These are phyloP conservation scores for Anastatica hierochuntica DNA, from an alignment of 345 rosid species.

Conservation along the genomic window DNA sequence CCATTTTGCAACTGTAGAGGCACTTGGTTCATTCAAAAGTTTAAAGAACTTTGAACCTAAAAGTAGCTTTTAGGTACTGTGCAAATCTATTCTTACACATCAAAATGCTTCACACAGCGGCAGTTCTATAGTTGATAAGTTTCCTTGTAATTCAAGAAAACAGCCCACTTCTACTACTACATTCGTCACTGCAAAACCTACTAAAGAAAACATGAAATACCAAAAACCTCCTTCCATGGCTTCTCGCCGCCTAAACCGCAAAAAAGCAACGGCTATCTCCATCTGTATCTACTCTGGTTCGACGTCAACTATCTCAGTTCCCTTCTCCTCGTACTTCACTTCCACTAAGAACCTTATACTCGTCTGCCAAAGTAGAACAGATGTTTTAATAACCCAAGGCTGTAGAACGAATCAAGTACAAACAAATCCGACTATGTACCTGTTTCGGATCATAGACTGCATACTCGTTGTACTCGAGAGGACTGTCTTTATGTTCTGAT, in stretches of 20 bases:
- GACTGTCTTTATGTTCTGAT: conserved; percentile 51
- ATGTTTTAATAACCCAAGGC: background rate
- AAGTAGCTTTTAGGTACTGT: no score
- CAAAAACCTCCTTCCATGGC: background rate
- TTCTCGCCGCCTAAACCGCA: background rate
- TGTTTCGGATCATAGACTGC: conserved; percentile 70
- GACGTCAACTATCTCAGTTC: conserved; percentile 16
- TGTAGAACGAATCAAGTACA: no score
- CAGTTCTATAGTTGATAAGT: background rate
- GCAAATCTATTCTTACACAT: conserved; percentile 1
- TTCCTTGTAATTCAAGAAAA: background rate
- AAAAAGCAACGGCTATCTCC: background rate
- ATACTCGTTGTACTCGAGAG: conserved; percentile 69
- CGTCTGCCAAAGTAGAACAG: conserved; percentile 25
- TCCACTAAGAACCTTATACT: conserved; percentile 61
- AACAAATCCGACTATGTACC: conserved; percentile 29
- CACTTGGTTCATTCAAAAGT: no score
- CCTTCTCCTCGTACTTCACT: conserved; percentile 59
- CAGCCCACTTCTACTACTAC: background rate
- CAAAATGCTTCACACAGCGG: conserved; percentile 14
- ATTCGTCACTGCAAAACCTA: background rate
- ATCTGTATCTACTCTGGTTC: conserved; percentile 13
- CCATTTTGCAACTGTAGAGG: no score
- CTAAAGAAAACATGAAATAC: background rate
- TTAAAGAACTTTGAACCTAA: no score